Evolutionary conservation across 2,329 filamentous ascomycete genomes (phyloP).

Genomic region (Aspergillus spinulosporus): DNA sequence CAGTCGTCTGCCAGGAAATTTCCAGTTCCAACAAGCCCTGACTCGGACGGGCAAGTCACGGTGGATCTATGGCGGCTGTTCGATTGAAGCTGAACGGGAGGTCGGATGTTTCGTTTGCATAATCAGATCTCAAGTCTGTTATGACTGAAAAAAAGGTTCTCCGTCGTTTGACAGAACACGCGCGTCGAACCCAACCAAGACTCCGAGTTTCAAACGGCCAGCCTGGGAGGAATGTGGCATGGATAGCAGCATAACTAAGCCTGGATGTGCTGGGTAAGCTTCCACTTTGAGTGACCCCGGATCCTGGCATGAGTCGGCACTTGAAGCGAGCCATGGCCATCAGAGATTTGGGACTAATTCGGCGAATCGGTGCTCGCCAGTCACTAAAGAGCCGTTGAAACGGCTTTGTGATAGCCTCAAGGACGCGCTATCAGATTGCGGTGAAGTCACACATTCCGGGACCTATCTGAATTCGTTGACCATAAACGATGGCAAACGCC

Average conservation of each 20-base stretch:
- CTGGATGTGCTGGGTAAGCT: background rate
- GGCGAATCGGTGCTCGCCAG: background rate
- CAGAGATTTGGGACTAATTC: background rate
- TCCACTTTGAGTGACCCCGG: background rate
- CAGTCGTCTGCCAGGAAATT: background rate
- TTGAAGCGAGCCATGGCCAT: background rate
- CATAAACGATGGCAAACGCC: background rate
- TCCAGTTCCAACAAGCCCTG: background rate
- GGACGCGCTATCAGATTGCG: background rate
- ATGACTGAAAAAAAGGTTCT: background rate
- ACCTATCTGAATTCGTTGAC: background rate
- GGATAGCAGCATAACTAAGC: background rate
- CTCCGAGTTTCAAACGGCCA: background rate
- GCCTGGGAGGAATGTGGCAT: conserved; percentile 2
- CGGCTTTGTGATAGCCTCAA: background rate
- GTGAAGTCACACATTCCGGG: background rate
- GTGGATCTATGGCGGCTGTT: too few species aligned
- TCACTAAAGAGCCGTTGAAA: background rate
- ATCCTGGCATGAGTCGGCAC: background rate
- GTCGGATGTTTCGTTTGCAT: conserved; percentile 28
- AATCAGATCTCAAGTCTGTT: background rate
- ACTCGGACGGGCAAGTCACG: background rate
- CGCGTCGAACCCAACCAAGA: background rate
- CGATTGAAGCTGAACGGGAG: too few species aligned
- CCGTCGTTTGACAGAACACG: background rate